Evolutionary conservation across 2,329 filamentous ascomycete species (phyloP).

Genomic region (Colletotrichum simmondsii): DNA sequence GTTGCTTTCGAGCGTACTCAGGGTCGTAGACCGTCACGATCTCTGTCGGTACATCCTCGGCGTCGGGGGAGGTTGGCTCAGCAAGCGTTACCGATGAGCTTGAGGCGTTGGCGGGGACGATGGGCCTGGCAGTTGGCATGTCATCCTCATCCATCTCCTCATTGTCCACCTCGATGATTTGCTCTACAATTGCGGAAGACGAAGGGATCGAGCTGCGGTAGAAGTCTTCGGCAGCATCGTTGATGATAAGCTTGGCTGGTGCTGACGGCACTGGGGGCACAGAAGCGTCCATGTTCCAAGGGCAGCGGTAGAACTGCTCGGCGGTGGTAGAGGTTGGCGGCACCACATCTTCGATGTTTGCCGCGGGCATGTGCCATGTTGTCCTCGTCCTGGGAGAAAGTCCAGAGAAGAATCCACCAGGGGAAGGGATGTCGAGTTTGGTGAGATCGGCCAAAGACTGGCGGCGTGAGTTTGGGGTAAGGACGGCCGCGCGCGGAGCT

Average conservation of each 20-base stretch:
- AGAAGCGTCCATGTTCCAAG: slow-evolving; percentile 70
- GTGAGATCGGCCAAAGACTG: slow-evolving; percentile 78
- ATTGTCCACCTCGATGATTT: slow-evolving; percentile 69
- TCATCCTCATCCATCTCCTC: slow-evolving; percentile 65
- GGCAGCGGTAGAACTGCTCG: slow-evolving; percentile 88
- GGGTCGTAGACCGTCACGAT: slow-evolving; percentile 79
- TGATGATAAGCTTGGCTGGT: slow-evolving; percentile 38
- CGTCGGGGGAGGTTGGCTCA: slow-evolving; percentile 54
- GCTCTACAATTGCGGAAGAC: slow-evolving; percentile 67
- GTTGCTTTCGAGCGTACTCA: slow-evolving; percentile 78
- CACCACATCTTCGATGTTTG: slow-evolving; percentile 62
- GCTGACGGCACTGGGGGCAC: slow-evolving; percentile 45
- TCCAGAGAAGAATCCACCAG: slow-evolving; percentile 90
- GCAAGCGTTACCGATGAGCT: slow-evolving; percentile 44
- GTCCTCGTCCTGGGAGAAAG: slow-evolving; percentile 79
- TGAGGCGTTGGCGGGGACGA: slow-evolving; percentile 40
- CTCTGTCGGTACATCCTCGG: slow-evolving; percentile 70
- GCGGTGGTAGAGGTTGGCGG: slow-evolving; percentile 90
- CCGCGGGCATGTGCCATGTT: slow-evolving; percentile 79
- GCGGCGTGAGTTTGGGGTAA: slow-evolving; percentile 57
- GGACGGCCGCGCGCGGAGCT: slow-evolving; percentile 42
- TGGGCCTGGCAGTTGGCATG: slow-evolving; percentile 74
- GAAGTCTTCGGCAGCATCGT: slow-evolving; percentile 51
- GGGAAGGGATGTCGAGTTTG: slow-evolving; percentile 88
- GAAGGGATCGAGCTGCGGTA: slow-evolving; percentile 48